Evolutionary conservation across 139 green algal species (phyloP).

Genomic region (Chlamydomonas sp.): DNA sequence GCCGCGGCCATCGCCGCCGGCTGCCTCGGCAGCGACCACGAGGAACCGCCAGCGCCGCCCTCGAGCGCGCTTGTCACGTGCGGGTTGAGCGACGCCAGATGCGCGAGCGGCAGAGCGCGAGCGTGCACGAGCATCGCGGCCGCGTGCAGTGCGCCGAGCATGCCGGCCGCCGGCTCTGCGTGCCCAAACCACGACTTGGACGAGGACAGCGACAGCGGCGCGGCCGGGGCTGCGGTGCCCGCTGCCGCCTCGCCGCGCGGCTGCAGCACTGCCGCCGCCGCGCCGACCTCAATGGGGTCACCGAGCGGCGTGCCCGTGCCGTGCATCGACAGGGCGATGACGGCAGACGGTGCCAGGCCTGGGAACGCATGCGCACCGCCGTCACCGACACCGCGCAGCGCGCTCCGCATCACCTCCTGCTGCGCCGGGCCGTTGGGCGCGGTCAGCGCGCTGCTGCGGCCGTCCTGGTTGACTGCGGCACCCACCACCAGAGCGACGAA

Average conservation of each 20-base stretch:
- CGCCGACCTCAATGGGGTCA: slow-evolving; percentile 84
- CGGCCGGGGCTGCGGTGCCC: slow-evolving; percentile 20
- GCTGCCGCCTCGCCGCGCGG: slow-evolving; percentile 30
- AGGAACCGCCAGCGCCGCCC: not conserved
- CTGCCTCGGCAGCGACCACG: slow-evolving; percentile 20
- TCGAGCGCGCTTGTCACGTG: slow-evolving; percentile 36
- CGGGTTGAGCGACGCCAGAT: slow-evolving; percentile 48
- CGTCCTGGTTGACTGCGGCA: slow-evolving; percentile 62
- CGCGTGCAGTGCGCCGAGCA: not conserved
- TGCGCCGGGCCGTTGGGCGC: slow-evolving; percentile 84
- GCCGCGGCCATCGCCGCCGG: not conserved
- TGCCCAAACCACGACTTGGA: slow-evolving; percentile 67
- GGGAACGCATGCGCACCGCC: not conserved
- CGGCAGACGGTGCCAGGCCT: slow-evolving; percentile 12
- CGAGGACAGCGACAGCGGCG: slow-evolving; percentile 44
- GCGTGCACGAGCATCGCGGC: not conserved
- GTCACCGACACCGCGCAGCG: slow-evolving; percentile 38
- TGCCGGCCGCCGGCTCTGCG: slow-evolving; percentile 61
- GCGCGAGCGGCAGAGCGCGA: slow-evolving; percentile 21
- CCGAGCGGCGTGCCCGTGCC: slow-evolving; percentile 74
- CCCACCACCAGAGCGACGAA: slow-evolving; percentile 17
- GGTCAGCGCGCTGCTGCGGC: slow-evolving; percentile 74
- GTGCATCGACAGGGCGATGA: slow-evolving; percentile 63
- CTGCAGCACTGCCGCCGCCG: slow-evolving; percentile 38
- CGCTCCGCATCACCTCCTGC: slow-evolving; percentile 58